phyloP scores from a whole-genome alignment of 2,329 filamentous ascomycete species.

The Calonectria fujianensis region DNA sequence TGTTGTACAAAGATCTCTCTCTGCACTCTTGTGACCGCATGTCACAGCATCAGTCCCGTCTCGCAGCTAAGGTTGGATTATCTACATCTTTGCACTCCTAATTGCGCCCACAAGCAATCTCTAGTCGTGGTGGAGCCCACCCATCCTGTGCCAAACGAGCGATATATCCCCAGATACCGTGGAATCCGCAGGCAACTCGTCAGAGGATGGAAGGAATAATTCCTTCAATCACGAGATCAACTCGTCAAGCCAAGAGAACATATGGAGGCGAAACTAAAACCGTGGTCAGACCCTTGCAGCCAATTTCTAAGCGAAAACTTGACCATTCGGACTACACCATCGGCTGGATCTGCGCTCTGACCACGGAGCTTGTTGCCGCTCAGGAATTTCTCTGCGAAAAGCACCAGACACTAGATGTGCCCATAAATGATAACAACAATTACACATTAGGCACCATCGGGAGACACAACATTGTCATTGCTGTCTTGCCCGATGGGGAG shows the following conservation, averaged over 20 bases:
- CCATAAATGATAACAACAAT: conserved; percentile 47
- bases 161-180: not conserved
- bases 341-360: conserved; percentile 57
- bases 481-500: conserved; percentile 44
- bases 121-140: not conserved
- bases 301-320: not conserved
- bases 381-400: conserved; percentile 53
- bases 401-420: conserved; percentile 26
- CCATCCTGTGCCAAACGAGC: not conserved
- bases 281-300: not conserved
- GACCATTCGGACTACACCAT: conserved; percentile 53
- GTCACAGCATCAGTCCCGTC: not conserved
- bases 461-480: conserved; percentile 53
- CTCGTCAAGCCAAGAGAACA: not conserved
- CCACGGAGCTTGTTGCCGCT: conserved; percentile 54
- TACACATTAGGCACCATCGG: conserved; percentile 50
- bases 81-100: not conserved
- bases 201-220: not conserved
- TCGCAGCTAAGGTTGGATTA: not conserved
- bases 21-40: not conserved
- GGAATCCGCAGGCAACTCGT: not conserved
- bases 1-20: not conserved
- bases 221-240: not conserved
- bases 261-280: not conserved
- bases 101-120: not conserved